These are phyloP conservation scores for Pholiota conissans DNA, from an alignment of 768 basidiomycete species.

Conservation along the genomic window DNA sequence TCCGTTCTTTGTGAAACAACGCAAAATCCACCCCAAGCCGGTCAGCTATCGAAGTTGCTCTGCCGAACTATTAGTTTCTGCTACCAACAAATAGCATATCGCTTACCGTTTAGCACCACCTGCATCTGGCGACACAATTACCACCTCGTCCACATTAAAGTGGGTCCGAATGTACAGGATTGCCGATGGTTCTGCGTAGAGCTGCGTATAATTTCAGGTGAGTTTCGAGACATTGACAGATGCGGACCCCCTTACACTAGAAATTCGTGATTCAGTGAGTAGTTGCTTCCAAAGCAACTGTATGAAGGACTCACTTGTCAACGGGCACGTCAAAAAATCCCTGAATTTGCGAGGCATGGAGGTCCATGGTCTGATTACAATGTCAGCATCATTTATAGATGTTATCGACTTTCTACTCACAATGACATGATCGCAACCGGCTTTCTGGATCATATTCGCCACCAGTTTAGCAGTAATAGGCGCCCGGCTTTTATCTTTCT, in stretches of 20 bases:
- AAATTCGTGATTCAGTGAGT: conserved; percentile 13
- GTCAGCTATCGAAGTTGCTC: conserved; percentile 97
- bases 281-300: conserved; percentile 13
- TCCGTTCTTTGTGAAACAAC: conserved; percentile 98
- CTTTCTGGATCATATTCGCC: conserved; percentile 93
- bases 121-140: conserved; percentile 97
- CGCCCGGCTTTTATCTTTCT: conserved; percentile 98
- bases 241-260: conserved; percentile 17
- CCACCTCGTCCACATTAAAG: conserved; percentile 81
- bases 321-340: conserved; percentile 99
- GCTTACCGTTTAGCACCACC: conserved; percentile 94
- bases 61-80: conserved; percentile 29
- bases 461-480: conserved; percentile 98
- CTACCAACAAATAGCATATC: conserved; percentile 6
- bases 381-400: conserved; percentile 9
- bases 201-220: conserved; percentile 41
- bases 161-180: conserved; percentile 93
- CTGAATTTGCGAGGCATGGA: conserved; percentile 98
- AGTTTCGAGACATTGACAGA: conserved; percentile 14
- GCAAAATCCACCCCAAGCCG: conserved; percentile 96
- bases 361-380: conserved; percentile 84
- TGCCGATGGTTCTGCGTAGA: conserved; percentile 94
- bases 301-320: conserved; percentile 82
- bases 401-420: conserved; percentile 47
- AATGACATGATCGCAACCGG: conserved; percentile 96